Percentiles rank a stretch among this genome's conserved stretches.
Evolutionary conservation across 208 protist species (phyloP).

Genomic region (Acanthamoeba triangularis): DNA sequence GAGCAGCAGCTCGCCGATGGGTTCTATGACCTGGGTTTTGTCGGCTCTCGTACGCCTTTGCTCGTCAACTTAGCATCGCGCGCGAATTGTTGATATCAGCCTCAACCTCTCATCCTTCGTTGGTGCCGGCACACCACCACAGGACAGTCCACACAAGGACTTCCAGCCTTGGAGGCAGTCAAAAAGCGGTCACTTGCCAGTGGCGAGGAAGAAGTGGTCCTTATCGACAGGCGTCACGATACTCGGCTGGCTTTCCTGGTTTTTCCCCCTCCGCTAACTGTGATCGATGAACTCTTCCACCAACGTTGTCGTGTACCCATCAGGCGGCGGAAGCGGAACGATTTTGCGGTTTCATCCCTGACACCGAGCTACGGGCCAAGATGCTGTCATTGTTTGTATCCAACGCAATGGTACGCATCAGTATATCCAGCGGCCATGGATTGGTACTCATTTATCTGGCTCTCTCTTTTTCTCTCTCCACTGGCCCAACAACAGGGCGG

Average conservation of each 20-base stretch:
- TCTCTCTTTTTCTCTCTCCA: not conserved
- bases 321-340: not conserved
- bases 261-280: not conserved
- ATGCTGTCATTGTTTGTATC: slow-evolving; percentile 59
- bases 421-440: too few species aligned
- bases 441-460: too few species aligned
- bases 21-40: slow-evolving; percentile 64
- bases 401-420: slow-evolving; percentile 8
- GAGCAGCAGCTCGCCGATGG: not conserved
- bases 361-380: slow-evolving; percentile 25
- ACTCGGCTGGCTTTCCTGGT: not conserved
- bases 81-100: too few species aligned
- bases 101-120: too few species aligned
- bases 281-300: too few species aligned
- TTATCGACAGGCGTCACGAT: not conserved
- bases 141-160: not conserved
- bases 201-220: not conserved
- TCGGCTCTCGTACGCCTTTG: too few species aligned
- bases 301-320: not conserved
- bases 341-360: slow-evolving; percentile 12
- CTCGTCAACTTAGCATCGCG: too few species aligned
- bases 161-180: not conserved
- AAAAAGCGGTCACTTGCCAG: not conserved
- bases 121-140: too few species aligned
- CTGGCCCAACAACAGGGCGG: not conserved